Conservation (phyloP, 139 green algal genomes). For the Mychonastes homosphaera region DNA sequence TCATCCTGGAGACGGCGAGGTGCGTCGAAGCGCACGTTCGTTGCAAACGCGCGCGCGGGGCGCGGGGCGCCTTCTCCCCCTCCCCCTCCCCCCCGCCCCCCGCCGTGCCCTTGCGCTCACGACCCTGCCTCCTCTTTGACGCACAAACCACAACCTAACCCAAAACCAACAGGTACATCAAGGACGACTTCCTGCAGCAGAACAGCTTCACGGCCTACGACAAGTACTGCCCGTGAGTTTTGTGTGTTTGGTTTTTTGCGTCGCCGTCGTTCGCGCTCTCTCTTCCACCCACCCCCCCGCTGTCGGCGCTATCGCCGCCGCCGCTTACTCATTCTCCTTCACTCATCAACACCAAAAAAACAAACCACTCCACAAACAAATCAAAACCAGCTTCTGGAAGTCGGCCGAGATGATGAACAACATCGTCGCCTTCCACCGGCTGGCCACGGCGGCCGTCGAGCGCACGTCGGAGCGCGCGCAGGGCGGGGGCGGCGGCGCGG, state of each 20-base stretch:
- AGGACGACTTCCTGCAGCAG: slow-evolving; percentile 99
- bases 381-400: slow-evolving; percentile 99
- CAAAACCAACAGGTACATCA: slow-evolving; percentile 63
- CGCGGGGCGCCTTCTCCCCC: too few relatives aligned
- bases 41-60: neutral
- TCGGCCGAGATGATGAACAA: slow-evolving; percentile 92
- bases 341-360: slow-evolving; percentile 60
- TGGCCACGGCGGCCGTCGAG: slow-evolving; percentile 78
- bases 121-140: neutral
- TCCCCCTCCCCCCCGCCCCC: neutral
- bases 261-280: too few relatives aligned
- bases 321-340: too few relatives aligned
- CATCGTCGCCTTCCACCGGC: slow-evolving; percentile 80
- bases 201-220: slow-evolving; percentile 95
- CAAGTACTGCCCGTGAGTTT: slow-evolving; percentile 83
- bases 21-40: slow-evolving; percentile 4
- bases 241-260: too few relatives aligned
- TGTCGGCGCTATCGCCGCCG: too few relatives aligned
- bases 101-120: neutral
- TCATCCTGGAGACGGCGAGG: slow-evolving; percentile 91
- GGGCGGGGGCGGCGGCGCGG: slow-evolving; percentile 47
- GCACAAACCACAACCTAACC: neutral
- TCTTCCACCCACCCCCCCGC: too few relatives aligned
- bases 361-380: slow-evolving; percentile 92
- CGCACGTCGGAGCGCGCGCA: slow-evolving; percentile 39